Evolutionary conservation across 768 basidiomycete species (phyloP).

Genomic region (Basidioascus undulatus): DNA sequence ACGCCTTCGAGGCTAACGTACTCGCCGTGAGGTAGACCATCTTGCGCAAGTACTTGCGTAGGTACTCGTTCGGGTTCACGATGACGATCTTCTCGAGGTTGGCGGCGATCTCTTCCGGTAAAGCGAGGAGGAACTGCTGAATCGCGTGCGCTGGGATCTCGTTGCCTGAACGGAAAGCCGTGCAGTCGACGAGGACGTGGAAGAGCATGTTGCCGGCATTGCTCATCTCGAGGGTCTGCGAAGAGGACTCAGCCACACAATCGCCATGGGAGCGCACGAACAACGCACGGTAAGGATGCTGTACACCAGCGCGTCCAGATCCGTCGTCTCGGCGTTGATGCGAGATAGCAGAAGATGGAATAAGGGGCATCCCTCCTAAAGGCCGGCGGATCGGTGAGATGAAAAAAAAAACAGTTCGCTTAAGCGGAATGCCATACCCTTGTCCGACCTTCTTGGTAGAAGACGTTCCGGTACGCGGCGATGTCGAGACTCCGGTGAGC

Average conservation of each 20-base stretch:
- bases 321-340: constrained; percentile 53
- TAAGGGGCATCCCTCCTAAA: constrained; percentile 7
- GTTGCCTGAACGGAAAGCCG: constrained; percentile 34
- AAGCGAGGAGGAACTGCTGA: constrained; percentile 48
- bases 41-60: constrained; percentile 48
- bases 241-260: not conserved
- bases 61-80: constrained; percentile 44
- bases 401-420: not conserved
- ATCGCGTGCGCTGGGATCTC: constrained; percentile 61
- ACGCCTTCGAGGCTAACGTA: constrained; percentile 11
- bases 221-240: not conserved
- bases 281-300: constrained; percentile 43
- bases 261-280: no score
- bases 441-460: not conserved
- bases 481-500: not conserved
- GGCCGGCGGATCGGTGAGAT: not conserved
- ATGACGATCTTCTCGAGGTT: constrained; percentile 40
- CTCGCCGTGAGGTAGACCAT: constrained; percentile 44
- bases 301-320: constrained; percentile 52
- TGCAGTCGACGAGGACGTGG: constrained; percentile 29
- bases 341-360: constrained; percentile 43
- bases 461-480: not conserved
- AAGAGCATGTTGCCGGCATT: not conserved
- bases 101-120: constrained; percentile 40
- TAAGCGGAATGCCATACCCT: constrained; percentile 22